Base-by-base conservation (phyloP, 345 rosid genomes). In the Punica granatum region DNA sequence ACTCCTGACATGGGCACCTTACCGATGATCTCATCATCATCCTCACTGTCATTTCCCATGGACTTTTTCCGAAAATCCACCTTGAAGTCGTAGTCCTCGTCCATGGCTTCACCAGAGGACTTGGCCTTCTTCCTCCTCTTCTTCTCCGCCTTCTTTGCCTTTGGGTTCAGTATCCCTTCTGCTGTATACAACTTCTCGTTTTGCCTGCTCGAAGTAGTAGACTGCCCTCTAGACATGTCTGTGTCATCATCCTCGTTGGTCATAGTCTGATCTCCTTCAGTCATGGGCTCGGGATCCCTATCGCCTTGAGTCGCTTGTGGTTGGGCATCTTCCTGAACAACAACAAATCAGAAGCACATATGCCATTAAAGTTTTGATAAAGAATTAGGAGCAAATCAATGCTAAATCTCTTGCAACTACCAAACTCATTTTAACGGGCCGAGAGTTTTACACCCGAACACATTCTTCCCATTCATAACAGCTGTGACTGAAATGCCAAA, bases 101-200 rank as follows among this genome's bases (percentile, higher is more conserved):
- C 81, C 88, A 85, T 85, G 7, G 65, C 81, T 31, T 85, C 92
- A 71, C 66, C 46, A 9, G 66, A 37, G 32, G 46, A 63, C 66
- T 63, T 63, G 30, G 31, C 83, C 26, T 85, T 86, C 76, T 86
- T 90, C 87, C 87, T 88, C 76, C 67, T 78, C 79, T 89, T 89
- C 84, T 82, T 88, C 73, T 91, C 97, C 0, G 98, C 97, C 72
- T 76, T 84, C 74, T 81, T 85, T 69, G 69, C 67, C 74, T 83
- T 94, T 6, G 92, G 76, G 70, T 94, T 91, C 21, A 91, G 81
- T 21, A 91, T 94, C 36, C 87, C 89, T 68, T 89, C 90, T 7
- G 74, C 89, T 25, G 69, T 58, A 63, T 89, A 94, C 7, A 94
- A 74, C 80, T 88, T 85, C 82, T 77, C 81, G 68, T 91, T 91